A percentile compares a stretch with the other conserved stretches of the same genome.
Conservation (phyloP, 495 filamentous ascomycete genomes). For the Letharia columbiana region DNA sequence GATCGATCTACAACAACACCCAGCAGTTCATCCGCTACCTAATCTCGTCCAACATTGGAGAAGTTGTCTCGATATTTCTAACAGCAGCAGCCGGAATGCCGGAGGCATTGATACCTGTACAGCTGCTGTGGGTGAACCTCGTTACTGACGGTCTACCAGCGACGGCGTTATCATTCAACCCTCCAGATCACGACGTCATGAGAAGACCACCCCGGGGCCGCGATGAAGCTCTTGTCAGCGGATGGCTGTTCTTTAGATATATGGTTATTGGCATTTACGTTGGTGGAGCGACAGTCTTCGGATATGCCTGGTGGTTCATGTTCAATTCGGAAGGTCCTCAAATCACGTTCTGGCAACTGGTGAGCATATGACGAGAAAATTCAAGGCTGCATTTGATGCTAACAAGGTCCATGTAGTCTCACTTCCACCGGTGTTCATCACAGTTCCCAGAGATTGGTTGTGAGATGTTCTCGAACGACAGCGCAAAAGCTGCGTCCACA, state of each 20-base stretch:
- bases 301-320: conserved; percentile 99
- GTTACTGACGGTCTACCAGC: conserved; percentile 97
- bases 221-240: conserved; percentile 82
- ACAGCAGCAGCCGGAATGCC: conserved; percentile 97
- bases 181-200: conserved; percentile 96
- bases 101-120: conserved; percentile 93
- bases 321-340: conserved; percentile 86
- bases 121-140: conserved; percentile 97
- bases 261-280: conserved; percentile 94
- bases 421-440: conserved; percentile 87
- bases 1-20: conserved; percentile 99
- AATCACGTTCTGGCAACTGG: conserved; percentile 85
- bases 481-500: conserved; percentile 89
- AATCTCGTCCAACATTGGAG: conserved; percentile 98
- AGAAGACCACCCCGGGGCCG: conserved; percentile 78
- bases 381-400: conserved; percentile 5
- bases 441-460: conserved; percentile 90
- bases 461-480: conserved; percentile 84
- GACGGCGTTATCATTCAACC: conserved; percentile 95
- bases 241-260: conserved; percentile 97
- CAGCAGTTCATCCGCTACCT: conserved; percentile 99
- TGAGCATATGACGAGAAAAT: conserved; percentile 30
- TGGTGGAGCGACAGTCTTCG: conserved; percentile 87
- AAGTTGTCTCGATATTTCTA: conserved; percentile 98
- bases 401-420: conserved; percentile 42